Evolutionary conservation across 257 asterid genomes (phyloP).

Genomic region (Solanum peruvianum): DNA sequence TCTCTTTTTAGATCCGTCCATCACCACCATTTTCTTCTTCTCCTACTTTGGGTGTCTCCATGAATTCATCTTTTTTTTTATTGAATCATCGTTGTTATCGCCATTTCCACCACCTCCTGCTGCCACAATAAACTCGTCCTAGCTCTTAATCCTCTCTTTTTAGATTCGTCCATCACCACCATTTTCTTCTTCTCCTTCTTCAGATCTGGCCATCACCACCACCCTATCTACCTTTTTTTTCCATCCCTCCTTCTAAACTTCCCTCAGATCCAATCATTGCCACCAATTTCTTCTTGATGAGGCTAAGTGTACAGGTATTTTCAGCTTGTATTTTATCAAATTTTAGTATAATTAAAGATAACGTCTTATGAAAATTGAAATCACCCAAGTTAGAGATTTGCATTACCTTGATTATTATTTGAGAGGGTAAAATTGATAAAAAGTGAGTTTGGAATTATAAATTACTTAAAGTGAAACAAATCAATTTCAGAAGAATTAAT

Average conservation of each 20-base stretch:
- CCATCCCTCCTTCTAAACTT: not conserved
- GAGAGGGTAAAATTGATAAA: not conserved
- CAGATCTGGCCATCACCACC: not conserved
- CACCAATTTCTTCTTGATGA: not conserved
- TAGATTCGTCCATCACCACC: too few species aligned
- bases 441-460: not conserved
- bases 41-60: too few species aligned
- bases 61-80: too few species aligned
- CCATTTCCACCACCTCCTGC: too few species aligned
- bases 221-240: not conserved
- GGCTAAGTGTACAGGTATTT: not conserved
- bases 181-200: not conserved
- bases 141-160: too few species aligned
- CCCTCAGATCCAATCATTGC: not conserved
- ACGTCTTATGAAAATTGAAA: not conserved
- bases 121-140: too few species aligned
- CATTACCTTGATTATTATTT: not conserved
- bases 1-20: too few species aligned
- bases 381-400: not conserved
- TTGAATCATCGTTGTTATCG: too few species aligned
- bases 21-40: too few species aligned
- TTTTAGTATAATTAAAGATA: not conserved
- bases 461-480: not conserved
- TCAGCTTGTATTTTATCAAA: not conserved
- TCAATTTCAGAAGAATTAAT: not conserved